Conservation (phyloP, 108 stramenopile genomes). For the Pseudonitzschia delicatissima region DNA sequence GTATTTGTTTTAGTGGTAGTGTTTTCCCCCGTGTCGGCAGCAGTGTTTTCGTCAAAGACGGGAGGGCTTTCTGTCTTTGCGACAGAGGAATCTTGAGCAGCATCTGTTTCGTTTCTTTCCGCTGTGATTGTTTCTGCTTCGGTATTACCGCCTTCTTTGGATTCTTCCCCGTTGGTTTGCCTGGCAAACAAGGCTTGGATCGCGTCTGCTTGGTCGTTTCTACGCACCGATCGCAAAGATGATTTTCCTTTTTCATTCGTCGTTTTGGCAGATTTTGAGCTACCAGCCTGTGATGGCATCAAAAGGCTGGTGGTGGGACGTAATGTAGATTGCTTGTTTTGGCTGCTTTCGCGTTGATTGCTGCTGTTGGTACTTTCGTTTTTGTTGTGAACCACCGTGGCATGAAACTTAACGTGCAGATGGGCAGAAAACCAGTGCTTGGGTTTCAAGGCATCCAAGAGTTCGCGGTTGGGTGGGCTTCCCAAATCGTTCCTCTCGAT, state of each 20-base stretch:
- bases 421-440: conserved; percentile 97
- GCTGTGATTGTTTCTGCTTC: too few relatives aligned
- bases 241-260: background rate
- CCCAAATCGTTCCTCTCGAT: conserved; percentile 85
- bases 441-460: conserved; percentile 84
- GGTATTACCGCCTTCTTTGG: too few relatives aligned
- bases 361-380: background rate
- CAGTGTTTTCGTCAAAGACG: conserved; percentile 1
- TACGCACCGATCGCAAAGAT: too few relatives aligned
- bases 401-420: conserved; percentile 95
- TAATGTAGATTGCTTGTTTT: too few relatives aligned
- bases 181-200: too few relatives aligned
- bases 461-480: conserved; percentile 79
- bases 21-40: conserved; percentile 4
- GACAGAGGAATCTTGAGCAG: background rate
- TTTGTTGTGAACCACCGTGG: conserved; percentile 69
- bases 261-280: background rate
- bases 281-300: conserved; percentile 32
- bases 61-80: too few relatives aligned
- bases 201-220: too few relatives aligned
- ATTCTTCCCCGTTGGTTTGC: too few relatives aligned
- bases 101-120: too few relatives aligned
- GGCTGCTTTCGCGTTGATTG: background rate
- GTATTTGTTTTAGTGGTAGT: background rate
- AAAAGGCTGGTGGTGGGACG: background rate